Evolutionary conservation across 495 filamentous ascomycete genomes (phyloP).

Genomic region (Neohortaea acidophila): DNA sequence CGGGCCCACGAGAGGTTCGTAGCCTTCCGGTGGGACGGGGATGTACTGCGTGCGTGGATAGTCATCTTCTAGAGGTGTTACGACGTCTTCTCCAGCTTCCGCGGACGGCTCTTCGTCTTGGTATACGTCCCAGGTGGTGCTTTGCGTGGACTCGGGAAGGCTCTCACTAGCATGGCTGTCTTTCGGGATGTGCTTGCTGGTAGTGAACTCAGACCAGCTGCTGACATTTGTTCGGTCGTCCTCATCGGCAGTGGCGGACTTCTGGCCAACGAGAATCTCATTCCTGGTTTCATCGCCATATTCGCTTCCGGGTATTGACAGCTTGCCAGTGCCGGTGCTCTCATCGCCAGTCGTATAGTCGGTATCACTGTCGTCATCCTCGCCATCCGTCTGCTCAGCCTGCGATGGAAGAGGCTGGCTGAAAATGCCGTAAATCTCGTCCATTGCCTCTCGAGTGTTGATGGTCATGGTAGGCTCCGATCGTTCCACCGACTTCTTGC

Average conservation of each 20-base stretch:
- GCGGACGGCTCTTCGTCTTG: conserved; percentile 10
- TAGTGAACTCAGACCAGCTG: conserved; percentile 77
- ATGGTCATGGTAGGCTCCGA: conserved; percentile 88
- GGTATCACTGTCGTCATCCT: conserved; percentile 43
- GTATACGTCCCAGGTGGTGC: conserved; percentile 19
- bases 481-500: conserved; percentile 45
- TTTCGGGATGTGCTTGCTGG: conserved; percentile 51
- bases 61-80: conserved; percentile 24
- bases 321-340: conserved; percentile 60
- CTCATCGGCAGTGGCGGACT: conserved; percentile 25
- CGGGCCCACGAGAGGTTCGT: conserved; percentile 53
- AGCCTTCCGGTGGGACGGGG: conserved; percentile 70
- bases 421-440: conserved; percentile 94
- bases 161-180: conserved; percentile 26
- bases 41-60: conserved; percentile 37
- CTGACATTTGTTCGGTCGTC: conserved; percentile 27
- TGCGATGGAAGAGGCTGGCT: conserved; percentile 64
- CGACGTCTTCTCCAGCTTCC: conserved; percentile 3
- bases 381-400: conserved; percentile 25
- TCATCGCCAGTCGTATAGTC: conserved; percentile 72
- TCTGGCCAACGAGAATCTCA: conserved; percentile 33
- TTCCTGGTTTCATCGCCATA: conserved; percentile 45
- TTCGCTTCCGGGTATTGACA: conserved; percentile 45
- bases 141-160: conserved; percentile 24
- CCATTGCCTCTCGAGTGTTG: conserved; percentile 84